Percentiles rank a stretch among this genome's conserved stretches.
These are phyloP conservation scores for Nemania sp. DNA, from an alignment of 2,329 filamentous ascomycete genomes.

Conservation along the genomic window DNA sequence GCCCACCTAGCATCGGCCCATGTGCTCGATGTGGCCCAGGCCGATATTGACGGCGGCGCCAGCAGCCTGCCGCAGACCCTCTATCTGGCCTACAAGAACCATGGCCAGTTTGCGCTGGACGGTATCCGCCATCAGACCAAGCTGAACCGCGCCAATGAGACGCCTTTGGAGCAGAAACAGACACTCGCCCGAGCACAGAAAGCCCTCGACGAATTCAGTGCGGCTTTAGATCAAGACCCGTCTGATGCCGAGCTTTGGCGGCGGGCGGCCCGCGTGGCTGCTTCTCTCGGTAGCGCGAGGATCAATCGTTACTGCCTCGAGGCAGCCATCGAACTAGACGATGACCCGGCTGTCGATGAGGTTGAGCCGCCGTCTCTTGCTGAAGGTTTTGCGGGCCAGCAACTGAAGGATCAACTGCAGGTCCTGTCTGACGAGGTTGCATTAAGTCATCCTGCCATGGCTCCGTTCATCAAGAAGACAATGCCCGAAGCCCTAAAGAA, in stretches of 20 bases:
- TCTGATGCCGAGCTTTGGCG: conserved; percentile 70
- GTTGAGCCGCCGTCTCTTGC: conserved; percentile 65
- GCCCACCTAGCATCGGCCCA: conserved; percentile 53
- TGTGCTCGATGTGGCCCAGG: conserved; percentile 58
- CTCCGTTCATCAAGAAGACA: conserved; percentile 55
- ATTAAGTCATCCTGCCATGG: conserved; percentile 63
- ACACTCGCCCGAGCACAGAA: conserved; percentile 46
- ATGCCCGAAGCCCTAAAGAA: conserved; percentile 56
- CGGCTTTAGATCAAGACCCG: conserved; percentile 65
- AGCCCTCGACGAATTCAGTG: conserved; percentile 60
- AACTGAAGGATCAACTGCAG: conserved; percentile 59
- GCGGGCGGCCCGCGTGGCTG: conserved; percentile 59
- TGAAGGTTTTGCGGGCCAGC: conserved; percentile 65
- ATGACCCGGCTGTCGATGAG: conserved; percentile 65
- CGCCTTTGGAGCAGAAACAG: conserved; percentile 43
- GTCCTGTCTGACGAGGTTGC: conserved; percentile 59
- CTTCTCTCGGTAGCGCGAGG: conserved; percentile 59
- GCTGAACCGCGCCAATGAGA: conserved; percentile 30
- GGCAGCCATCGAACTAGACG: conserved; percentile 67
- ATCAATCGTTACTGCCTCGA: conserved; percentile 66
- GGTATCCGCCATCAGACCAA: conserved; percentile 58
- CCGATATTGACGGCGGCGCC: conserved; percentile 71
- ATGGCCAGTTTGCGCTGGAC: conserved; percentile 90
- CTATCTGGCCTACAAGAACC: conserved; percentile 93
- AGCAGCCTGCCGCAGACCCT: conserved; percentile 86